Evolutionary conservation across 2,329 filamentous ascomycete genomes (phyloP).

Genomic region (Xylaria hypoxylon): DNA sequence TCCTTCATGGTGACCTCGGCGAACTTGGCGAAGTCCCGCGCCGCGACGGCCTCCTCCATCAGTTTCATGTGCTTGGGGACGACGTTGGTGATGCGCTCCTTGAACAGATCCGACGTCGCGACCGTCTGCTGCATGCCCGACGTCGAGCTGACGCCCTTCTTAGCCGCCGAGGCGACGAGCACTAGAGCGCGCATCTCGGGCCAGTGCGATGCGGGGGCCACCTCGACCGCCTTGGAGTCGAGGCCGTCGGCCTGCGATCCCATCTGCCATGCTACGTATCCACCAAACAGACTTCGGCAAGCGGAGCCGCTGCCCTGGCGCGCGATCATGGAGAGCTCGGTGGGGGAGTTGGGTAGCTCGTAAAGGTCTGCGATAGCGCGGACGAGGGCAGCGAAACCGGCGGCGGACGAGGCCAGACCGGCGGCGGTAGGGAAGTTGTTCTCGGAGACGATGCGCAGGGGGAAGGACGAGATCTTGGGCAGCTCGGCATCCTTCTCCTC

Average conservation of each 20-base stretch:
- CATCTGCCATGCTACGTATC: slow-evolving; percentile 94
- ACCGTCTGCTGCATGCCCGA: slow-evolving; percentile 98
- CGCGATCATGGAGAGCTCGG: slow-evolving; percentile 88
- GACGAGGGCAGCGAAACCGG: slow-evolving; percentile 77
- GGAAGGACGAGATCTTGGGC: slow-evolving; percentile 82
- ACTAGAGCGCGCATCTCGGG: slow-evolving; percentile 93
- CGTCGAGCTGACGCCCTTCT: slow-evolving; percentile 94
- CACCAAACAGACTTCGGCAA: slow-evolving; percentile 91
- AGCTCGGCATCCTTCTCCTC: slow-evolving; percentile 78
- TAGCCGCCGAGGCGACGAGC: slow-evolving; percentile 89
- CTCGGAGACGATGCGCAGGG: slow-evolving; percentile 89
- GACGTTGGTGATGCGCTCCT: slow-evolving; percentile 77
- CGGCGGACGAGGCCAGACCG: slow-evolving; percentile 80
- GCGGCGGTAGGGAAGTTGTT: slow-evolving; percentile 99
- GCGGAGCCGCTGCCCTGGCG: slow-evolving; percentile 95
- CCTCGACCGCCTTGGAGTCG: slow-evolving; percentile 88
- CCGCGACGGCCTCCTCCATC: slow-evolving; percentile 85
- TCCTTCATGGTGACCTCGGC: slow-evolving; percentile 95
- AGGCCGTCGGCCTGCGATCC: slow-evolving; percentile 80
- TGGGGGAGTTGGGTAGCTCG: slow-evolving; percentile 81
- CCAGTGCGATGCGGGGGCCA: slow-evolving; percentile 92
- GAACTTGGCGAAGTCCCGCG: slow-evolving; percentile 86
- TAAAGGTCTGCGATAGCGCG: slow-evolving; percentile 93
- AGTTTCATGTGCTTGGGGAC: slow-evolving; percentile 85
- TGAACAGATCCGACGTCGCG: slow-evolving; percentile 88